Conservation (phyloP, 495 filamentous ascomycete genomes). For the Trichodelitschia bisporula region DNA sequence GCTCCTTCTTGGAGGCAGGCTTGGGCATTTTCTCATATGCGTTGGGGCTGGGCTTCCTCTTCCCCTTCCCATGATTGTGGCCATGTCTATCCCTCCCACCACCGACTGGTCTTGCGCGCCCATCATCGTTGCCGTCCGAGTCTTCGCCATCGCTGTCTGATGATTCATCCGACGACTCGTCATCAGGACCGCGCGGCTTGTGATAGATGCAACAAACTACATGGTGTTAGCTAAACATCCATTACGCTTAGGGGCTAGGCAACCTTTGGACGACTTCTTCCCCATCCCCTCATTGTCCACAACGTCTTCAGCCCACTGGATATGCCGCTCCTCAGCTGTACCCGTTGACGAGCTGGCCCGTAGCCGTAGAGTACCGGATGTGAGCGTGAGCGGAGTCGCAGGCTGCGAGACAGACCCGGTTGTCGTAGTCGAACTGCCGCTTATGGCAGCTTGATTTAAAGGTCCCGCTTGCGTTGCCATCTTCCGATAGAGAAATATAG, state of each 20-base stretch:
- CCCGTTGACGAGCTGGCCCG: no score
- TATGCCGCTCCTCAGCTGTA: no score
- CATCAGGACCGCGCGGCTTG: constrained; percentile 51
- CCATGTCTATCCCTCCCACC: constrained; percentile 4
- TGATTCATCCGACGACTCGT: constrained; percentile 64
- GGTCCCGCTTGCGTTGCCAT: no score
- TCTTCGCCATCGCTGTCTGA: constrained; percentile 29
- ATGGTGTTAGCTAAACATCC: not conserved
- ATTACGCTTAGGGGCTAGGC: constrained; percentile 1
- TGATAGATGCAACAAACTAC: constrained; percentile 97
- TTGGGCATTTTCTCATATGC: constrained; percentile 88
- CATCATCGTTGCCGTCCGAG: constrained; percentile 30
- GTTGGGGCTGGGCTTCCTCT: constrained; percentile 58
- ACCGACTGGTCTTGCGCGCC: constrained; percentile 13
- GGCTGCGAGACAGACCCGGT: no score
- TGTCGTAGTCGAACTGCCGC: no score
- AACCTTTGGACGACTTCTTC: constrained; percentile 84
- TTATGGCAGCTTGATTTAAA: no score
- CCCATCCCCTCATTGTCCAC: constrained; percentile 92
- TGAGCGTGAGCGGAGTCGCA: no score
- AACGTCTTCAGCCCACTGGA: constrained; percentile 83
- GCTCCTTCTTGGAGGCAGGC: constrained; percentile 4
- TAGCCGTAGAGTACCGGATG: no score
- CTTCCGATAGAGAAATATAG: no score
- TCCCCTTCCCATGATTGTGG: constrained; percentile 13